These are phyloP conservation scores for Gonapodya sp. DNA, from an alignment of 192 early-diverging fungal species.

Conservation along the genomic window DNA sequence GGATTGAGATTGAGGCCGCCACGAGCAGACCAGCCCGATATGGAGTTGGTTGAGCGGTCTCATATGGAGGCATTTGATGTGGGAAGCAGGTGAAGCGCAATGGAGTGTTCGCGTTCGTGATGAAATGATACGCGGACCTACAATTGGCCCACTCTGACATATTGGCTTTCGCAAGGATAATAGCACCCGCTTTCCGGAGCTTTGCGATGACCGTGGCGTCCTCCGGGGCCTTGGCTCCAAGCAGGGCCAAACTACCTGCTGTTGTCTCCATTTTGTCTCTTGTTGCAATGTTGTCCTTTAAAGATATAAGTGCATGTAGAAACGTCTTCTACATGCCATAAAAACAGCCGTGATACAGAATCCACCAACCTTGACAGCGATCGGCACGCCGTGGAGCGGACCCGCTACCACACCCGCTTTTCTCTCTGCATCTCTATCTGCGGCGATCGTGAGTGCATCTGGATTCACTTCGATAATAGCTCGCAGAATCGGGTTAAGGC, in stretches of 20 bases:
- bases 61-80: too few species aligned
- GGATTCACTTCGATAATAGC: not conserved
- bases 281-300: too few species aligned
- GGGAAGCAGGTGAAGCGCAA: too few species aligned
- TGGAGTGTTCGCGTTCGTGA: too few species aligned
- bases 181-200: not conserved
- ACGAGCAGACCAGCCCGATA: conserved; percentile 29
- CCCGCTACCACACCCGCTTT: not conserved
- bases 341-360: not conserved
- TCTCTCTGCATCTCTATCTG: not conserved
- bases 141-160: conserved; percentile 28
- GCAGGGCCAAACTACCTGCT: not conserved
- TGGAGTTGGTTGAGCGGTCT: too few species aligned
- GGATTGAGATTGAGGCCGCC: conserved; percentile 22
- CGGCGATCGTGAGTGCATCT: not conserved
- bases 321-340: not conserved
- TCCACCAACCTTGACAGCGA: not conserved
- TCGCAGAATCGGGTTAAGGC: not conserved
- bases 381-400: not conserved
- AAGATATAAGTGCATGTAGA: too few species aligned
- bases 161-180: conserved; percentile 20
- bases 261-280: too few species aligned
- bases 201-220: not conserved
- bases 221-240: not conserved
- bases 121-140: not conserved